Percentiles rank a stretch among this genome's conserved stretches.
phyloP scores from a whole-genome alignment of 192 early-diverging fungal species.

The Chytriomyces sp. region DNA sequence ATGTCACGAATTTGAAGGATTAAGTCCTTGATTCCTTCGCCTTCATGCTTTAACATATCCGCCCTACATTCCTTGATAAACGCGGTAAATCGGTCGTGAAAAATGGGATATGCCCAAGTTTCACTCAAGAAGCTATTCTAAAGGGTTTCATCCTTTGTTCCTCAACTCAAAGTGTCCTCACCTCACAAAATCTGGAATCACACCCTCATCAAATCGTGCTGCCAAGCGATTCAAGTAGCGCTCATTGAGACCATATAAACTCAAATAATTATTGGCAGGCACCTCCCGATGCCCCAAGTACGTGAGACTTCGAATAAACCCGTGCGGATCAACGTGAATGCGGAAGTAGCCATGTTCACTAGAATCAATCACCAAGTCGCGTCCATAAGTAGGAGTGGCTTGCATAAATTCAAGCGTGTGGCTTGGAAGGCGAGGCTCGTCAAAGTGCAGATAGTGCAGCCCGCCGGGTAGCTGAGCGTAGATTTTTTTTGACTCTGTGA shows the following conservation, averaged over 20 bases:
- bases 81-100: slow-evolving; percentile 52
- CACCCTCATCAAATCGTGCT: slow-evolving; percentile 57
- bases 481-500: slow-evolving; percentile 41
- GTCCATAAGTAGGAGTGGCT: slow-evolving; percentile 44
- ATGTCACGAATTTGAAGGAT: slow-evolving; percentile 37
- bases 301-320: slow-evolving; percentile 51
- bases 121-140: slow-evolving; percentile 55
- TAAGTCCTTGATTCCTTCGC: slow-evolving; percentile 35
- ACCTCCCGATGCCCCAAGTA: slow-evolving; percentile 46
- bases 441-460: slow-evolving; percentile 53
- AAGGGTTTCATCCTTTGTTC: background rate
- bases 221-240: slow-evolving; percentile 54
- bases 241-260: slow-evolving; percentile 55
- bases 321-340: slow-evolving; percentile 49
- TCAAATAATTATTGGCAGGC: slow-evolving; percentile 46
- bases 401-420: slow-evolving; percentile 40
- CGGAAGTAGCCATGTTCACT: slow-evolving; percentile 44
- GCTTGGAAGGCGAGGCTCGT: slow-evolving; percentile 44
- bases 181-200: slow-evolving; percentile 56
- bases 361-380: slow-evolving; percentile 50
- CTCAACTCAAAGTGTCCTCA: slow-evolving; percentile 18
- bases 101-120: slow-evolving; percentile 57
- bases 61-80: slow-evolving; percentile 34
- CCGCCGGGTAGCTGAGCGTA: slow-evolving; percentile 42
- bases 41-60: slow-evolving; percentile 34